Base-by-base conservation (phyloP, 2,329 filamentous ascomycete genomes). In the Alternaria sp. region DNA sequence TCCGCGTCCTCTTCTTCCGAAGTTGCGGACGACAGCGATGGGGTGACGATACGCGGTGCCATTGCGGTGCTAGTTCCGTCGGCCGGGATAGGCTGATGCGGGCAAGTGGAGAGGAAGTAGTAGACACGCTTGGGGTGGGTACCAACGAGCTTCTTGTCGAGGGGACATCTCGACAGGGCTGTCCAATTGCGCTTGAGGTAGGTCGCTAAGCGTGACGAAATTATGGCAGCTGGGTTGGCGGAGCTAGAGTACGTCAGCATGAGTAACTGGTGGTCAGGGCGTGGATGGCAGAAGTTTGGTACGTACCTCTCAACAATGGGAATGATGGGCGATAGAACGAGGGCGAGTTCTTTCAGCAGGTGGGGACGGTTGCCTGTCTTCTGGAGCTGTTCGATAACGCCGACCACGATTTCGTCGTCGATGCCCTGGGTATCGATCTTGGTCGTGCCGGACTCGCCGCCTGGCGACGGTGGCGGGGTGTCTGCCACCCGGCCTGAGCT, bases 41-140 rank as follows among this genome's bases (percentile, higher is more conserved):
- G 95, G 3, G 95, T 96, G 65, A 96, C 89, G 65, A 93, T 89
- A 66, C 88, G 84, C 59, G 84, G 82, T 65, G 84, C 82, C 60
- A 73, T 83, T 67, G 76, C 78, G 68, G 85, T 73, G 73, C 83
- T 80, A 73, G 87, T 83, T 60, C 85, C 83, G 56, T 88, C 86
- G 68, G 91, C 88, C 3, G 93, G 93, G 19, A 98, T 88, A 40
- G 93, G 89, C 77, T 95, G 93, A 76, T 91, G 92, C 50, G 92
- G 89, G 75, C 87, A 91, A n/a, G 92, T 97, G 43, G 93, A 97
- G 63, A 99, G 88, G 82, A 94, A 98, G 83, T 96, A 98, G 84
- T 97, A 98, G 50, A 96, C 94, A 80, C 96, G 93, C 77, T 95
- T 91, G 19, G 96, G 96, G 78, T 98, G 95, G 45, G 95, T 91